Conservation (phyloP, 805 yeast genomes). For the Metschnikowia baotianmanensis region DNA sequence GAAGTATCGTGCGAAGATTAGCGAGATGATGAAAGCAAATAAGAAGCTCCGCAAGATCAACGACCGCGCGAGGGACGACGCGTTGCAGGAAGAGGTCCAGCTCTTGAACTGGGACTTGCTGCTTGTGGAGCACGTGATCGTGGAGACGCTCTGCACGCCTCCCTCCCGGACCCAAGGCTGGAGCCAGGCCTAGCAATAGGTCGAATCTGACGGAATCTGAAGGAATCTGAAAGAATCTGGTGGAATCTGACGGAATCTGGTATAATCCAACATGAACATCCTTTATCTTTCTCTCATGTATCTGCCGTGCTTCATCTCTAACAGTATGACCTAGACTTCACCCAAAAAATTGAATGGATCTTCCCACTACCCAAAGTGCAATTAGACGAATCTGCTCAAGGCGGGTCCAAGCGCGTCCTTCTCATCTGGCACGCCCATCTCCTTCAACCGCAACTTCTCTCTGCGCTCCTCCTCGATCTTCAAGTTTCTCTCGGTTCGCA, state of each 20-base stretch:
- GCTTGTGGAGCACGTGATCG: constrained; percentile 10
- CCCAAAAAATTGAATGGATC: neutral
- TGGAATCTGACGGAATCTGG: neutral
- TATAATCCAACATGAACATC: neutral
- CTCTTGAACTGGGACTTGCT: constrained; percentile 14
- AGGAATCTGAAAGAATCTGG: neutral
- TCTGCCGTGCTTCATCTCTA: too few relatives aligned
- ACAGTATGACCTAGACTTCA: too few relatives aligned
- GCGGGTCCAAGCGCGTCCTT: constrained; percentile 21
- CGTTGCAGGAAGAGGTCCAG: constrained; percentile 5
- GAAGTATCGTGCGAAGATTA: constrained; percentile 6
- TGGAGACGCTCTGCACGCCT: constrained; percentile 1
- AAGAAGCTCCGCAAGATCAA: constrained; percentile 10
- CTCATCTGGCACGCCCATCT: constrained; percentile 20
- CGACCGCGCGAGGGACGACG: constrained; percentile 8
- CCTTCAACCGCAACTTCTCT: constrained; percentile 31
- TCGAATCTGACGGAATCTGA: too few relatives aligned
- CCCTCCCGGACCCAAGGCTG: neutral
- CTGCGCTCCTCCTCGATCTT: constrained; percentile 71
- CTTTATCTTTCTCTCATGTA: neutral
- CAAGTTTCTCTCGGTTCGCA: constrained; percentile 72
- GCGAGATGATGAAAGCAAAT: constrained; percentile 10
- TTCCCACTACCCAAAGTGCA: neutral
- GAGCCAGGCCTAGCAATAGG: neutral
- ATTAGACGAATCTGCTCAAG: constrained; percentile 18